Evolutionary conservation across 345 rosid species (phyloP), one percentile per base, ranked within the genome.

Genomic region (Dovyalis caffra): DNA sequence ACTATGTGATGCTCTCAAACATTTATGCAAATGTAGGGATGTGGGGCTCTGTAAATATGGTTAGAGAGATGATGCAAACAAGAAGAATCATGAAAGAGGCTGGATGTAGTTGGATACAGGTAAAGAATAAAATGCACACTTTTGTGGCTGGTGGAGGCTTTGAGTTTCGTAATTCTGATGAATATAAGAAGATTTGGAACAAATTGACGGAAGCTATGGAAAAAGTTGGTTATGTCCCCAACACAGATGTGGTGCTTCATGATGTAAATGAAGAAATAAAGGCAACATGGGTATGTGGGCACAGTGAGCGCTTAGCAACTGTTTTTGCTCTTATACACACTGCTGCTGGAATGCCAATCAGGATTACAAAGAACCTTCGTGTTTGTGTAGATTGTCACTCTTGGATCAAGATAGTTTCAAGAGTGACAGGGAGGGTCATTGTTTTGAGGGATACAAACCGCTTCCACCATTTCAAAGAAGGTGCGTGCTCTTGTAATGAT

Each of bases 1-100:
- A 86, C 82, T 89, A 87, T 58, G 91, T 89, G 43, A 78, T 89
- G 68, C 79, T 87, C 26, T 87, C 93, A 0, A 89, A 89, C 76
- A 65, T 89, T 53, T 89, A 89, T 63, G 93, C 92, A 3, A 85
- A 89, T 64, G 87, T 83, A 3, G 86, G 87, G 79, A 89, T 84
- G 89, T 89, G 93, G 93, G 77, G 66, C 11, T 70, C 85, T 21
- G 89, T 89, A 15, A 76, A 89, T 77, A 79, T 75, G 35, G 73
- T 89, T 35, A 65, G 88, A 73, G 81, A 80, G 65, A 71, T 65
- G 37, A 82, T 87, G 70, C 79, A 60, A 40, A 25, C 15, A 79
- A 77, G 76, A 81, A 78, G 32, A 12, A 29, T 72, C 81, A 51
- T 64, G 82, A 74, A 79, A 80, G 76, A 85, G 80, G 83, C 77